A percentile compares a stretch with the other conserved stretches of the same genome.
Evolutionary conservation across 768 basidiomycete species (phyloP).

Genomic region (Suillus lakei): DNA sequence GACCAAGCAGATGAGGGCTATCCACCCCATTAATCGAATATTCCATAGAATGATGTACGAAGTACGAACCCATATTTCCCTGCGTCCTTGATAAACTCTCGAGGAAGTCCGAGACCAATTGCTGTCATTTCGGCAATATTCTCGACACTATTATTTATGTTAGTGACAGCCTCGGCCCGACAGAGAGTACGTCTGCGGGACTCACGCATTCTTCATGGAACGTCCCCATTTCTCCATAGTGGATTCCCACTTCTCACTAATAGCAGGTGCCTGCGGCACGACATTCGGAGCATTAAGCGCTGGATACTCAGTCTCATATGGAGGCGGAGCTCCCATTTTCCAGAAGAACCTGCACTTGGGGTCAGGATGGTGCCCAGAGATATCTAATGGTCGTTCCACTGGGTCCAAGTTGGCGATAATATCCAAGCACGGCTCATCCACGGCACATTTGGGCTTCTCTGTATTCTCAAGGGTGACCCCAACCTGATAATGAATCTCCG

Average conservation of each 20-base stretch:
- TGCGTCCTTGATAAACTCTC: slow-evolving; percentile 74
- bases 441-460: slow-evolving; percentile 88
- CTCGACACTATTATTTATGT: slow-evolving; percentile 66
- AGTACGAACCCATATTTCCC: slow-evolving; percentile 78
- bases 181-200: slow-evolving; percentile 13
- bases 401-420: slow-evolving; percentile 81
- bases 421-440: slow-evolving; percentile 78
- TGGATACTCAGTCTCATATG: slow-evolving; percentile 81
- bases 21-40: background rate
- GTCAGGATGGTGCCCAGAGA: slow-evolving; percentile 79
- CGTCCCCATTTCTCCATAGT: slow-evolving; percentile 87
- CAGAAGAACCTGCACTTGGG: slow-evolving; percentile 96
- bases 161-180: slow-evolving; percentile 3
- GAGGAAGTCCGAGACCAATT: slow-evolving; percentile 77
- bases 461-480: slow-evolving; percentile 97
- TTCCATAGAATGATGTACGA: background rate
- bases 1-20: slow-evolving; percentile 88
- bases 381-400: slow-evolving; percentile 84
- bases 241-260: slow-evolving; percentile 68
- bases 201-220: slow-evolving; percentile 88
- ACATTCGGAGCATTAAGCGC: slow-evolving; percentile 82
- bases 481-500: slow-evolving; percentile 89
- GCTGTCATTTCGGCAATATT: slow-evolving; percentile 89
- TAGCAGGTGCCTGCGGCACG: slow-evolving; percentile 61
- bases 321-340: slow-evolving; percentile 77